Conservation (phyloP, 106 monocot species). For the Posidonia australis region DNA sequence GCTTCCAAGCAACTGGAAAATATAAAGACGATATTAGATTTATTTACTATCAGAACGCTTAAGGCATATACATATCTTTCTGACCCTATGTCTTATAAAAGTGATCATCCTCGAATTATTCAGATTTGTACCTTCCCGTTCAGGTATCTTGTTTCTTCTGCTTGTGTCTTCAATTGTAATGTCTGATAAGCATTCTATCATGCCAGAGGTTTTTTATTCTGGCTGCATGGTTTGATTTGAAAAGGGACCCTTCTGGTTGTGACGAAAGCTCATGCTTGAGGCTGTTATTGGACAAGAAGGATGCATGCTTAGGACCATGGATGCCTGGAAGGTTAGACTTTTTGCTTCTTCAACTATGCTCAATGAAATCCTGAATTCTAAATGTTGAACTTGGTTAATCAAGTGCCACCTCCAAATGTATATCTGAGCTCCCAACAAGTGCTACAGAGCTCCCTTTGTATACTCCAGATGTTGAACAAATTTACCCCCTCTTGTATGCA, state of each 20-base stretch:
- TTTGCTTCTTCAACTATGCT: neutral
- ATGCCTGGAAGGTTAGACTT: slow-evolving; percentile 74
- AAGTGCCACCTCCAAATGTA: too few relatives aligned
- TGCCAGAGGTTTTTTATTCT: neutral
- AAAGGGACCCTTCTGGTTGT: slow-evolving; percentile 60
- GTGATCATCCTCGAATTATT: slow-evolving; percentile 66
- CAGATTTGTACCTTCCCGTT: slow-evolving; percentile 73
- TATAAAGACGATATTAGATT: slow-evolving; percentile 50
- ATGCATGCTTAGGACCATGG: slow-evolving; percentile 92
- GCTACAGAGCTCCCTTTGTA: too few relatives aligned
- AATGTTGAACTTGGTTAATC: neutral
- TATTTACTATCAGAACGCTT: slow-evolving; percentile 71
- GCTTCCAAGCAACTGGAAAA: slow-evolving; percentile 34
- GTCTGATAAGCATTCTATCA: neutral
- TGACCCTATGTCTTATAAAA: slow-evolving; percentile 69
- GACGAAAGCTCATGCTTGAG: slow-evolving; percentile 92
- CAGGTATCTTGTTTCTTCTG: slow-evolving; percentile 25
- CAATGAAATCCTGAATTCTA: neutral
- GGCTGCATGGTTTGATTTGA: slow-evolving; percentile 12
- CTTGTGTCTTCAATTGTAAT: neutral
- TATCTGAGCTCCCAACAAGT: too few relatives aligned
- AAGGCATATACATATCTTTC: slow-evolving; percentile 74
- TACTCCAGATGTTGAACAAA: too few relatives aligned
- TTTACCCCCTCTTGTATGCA: too few relatives aligned
- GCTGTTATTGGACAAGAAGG: slow-evolving; percentile 80